Base-by-base conservation (phyloP, 164 flowering plant genomes). In the Brasenia schreberi region DNA sequence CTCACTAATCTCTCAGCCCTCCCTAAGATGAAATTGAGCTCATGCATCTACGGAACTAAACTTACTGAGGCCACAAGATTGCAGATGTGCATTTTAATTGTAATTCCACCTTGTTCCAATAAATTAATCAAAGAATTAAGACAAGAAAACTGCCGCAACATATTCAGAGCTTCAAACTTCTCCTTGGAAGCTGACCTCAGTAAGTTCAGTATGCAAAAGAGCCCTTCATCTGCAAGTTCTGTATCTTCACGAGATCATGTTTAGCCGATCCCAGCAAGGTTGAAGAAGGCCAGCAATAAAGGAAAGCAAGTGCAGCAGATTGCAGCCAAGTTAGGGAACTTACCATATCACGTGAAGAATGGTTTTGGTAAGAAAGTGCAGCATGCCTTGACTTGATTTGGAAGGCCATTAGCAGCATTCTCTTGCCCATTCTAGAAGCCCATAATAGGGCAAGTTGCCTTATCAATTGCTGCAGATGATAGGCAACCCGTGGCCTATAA, bases 61-160 rank as follows among this genome's bases (percentile, higher is more conserved):
- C 83, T 68, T 19, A 80, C 73, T 67, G 72, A 75, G 42, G 79
- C 86, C 0, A 88, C 63, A 6, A 86, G 42, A 27, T 69, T 63
- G 44, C 96, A 88, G 61, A 88, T 62, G 18, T 74, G 69, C 27
- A 43, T 75, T 73, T 77, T 82, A 69, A 80, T 78, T 66, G 10
- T 33, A 7, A 19, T 16, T 5, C 39, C 77, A 0, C 87, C 92
- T 0, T 74, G 72, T 11, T 79, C 66, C 42, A 87, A 75, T 60
- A 87, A 65, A 53, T 18, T 27, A 6, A 77, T 17, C 14, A 87
- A 78, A 3, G 73, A 63, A n/a, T 62, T 71, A 5, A 81, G 59
- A 18, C 71, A 69, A 0, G 76, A 64, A 53, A 73, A 79, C 65
- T 80, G 77, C 65, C 68, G 67, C 3, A 86, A 75, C 67, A 81